phyloP scores from a whole-genome alignment of 495 filamentous ascomycete species.

The Patellaria atrata region DNA sequence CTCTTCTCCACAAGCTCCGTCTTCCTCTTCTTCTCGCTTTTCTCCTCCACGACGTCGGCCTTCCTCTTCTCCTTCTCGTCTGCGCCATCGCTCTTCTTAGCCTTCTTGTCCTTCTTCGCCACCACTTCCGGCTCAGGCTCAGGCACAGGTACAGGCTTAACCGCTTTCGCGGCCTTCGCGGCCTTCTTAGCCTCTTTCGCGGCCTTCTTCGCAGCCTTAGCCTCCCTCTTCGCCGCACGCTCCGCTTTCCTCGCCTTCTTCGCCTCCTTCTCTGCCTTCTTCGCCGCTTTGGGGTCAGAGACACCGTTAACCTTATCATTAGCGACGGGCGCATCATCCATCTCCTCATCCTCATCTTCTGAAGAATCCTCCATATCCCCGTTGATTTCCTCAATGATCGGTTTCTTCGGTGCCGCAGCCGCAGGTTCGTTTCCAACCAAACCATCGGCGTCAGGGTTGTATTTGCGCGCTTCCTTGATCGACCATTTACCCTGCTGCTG shows the following conservation, averaged over 20 bases:
- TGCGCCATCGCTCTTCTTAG: conserved; percentile 11
- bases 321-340: conserved; percentile 15
- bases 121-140: no score
- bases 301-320: conserved; percentile 14
- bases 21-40: conserved; percentile 29
- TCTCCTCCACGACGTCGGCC: conserved; percentile 15
- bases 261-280: conserved; percentile 15
- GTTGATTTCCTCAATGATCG: conserved; percentile 6
- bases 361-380: conserved; percentile 11
- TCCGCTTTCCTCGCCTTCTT: conserved; percentile 28
- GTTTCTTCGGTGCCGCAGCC: conserved; percentile 26
- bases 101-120: conserved; percentile 33
- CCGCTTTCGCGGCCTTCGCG: conserved; percentile 57
- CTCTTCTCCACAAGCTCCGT: conserved; percentile 26
- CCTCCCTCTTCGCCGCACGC: conserved; percentile 33
- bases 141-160: no score
- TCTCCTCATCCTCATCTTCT: conserved; percentile 17
- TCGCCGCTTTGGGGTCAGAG: conserved; percentile 13
- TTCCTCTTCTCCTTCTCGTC: conserved; percentile 29
- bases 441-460: conserved; percentile 90
- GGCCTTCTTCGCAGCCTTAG: conserved; percentile 36
- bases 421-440: conserved; percentile 54
- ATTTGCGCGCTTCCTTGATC: conserved; percentile 85
- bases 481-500: conserved; percentile 64
- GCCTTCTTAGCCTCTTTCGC: conserved; percentile 55